Conservation (phyloP, 495 filamentous ascomycete species). For the Pyrenula aspistea region DNA sequence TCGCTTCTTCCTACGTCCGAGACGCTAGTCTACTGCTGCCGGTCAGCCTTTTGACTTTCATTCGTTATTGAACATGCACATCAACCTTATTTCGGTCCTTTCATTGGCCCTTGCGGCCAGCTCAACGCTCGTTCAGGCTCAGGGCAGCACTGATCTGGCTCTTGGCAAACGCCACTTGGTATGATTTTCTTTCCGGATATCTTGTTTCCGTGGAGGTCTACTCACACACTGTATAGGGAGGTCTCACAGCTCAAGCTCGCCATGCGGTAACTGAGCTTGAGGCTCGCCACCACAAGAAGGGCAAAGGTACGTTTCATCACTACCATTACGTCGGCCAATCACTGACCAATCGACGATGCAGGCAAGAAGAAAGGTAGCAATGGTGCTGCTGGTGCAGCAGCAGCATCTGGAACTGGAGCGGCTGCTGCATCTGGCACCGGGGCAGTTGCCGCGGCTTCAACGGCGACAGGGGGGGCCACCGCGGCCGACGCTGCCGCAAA, state of each 20-base stretch:
- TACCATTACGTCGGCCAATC: too few species aligned
- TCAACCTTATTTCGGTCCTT: neutral
- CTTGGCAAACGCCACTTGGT: conserved; percentile 1
- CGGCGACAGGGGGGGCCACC: neutral
- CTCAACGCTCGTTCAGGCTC: conserved; percentile 6
- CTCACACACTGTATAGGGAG: neutral
- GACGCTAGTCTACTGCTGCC: neutral
- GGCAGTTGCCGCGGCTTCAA: neutral
- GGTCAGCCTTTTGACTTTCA: neutral
- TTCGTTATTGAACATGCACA: neutral
- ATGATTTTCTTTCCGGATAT: conserved; percentile 3
- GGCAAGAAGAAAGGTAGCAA: conserved; percentile 11
- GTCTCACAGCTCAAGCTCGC: neutral
- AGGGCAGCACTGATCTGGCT: conserved; percentile 7
- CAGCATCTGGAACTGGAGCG: neutral
- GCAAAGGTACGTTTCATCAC: neutral
- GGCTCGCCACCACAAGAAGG: conserved; percentile 7
- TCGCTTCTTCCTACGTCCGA: neutral
- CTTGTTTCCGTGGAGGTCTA: conserved; percentile 3
- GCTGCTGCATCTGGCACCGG: neutral
- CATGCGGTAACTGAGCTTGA: conserved; percentile 2
- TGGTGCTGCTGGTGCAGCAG: conserved; percentile 6
- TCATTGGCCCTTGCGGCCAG: neutral
- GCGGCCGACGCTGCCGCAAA: neutral
- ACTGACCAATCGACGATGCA: conserved; percentile 12